Base-by-base conservation (phyloP, 2,329 filamentous ascomycete genomes). In the Trichoderma brevicompactum region DNA sequence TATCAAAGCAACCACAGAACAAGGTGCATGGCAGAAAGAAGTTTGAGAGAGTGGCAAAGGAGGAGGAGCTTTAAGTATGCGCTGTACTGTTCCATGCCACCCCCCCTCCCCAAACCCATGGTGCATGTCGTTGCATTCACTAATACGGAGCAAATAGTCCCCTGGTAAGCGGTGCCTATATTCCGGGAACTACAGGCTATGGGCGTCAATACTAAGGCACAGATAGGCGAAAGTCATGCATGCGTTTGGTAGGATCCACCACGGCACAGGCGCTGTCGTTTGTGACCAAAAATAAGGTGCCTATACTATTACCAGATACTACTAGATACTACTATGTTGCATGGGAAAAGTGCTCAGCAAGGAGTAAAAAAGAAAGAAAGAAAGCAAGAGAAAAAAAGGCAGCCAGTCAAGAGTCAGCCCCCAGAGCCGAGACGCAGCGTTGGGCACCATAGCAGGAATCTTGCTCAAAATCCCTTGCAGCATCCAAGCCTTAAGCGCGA, bases 191-290 rank as follows among this genome's bases (percentile, higher is more conserved):
- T 2, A 28, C 23, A 28, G 23, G 23, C 23, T 5, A 28, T 28
- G 23, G 23, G 23, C 23, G 23, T 28, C 23, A 28, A 28, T 28
- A 28, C 23, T 28, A 19, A 17, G n/a, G 19, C n/a, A 48, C 5
- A 5, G 44, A 48, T 23, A 34, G 28, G 40, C 52, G 34, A 28
- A 38, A 10, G 7, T 13, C 36, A 41, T 41, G 52, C 52, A 49
- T 38, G 36, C 34, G 44, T 44, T 15, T 40, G 36, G 36, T 17
- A 49, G 17, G 59, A 44, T 62, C 48, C 59, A 58, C 54, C n/a
- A 23, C 41, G 41, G 54, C 38, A n/a, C 58, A 62, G 40, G 58
- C 58, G 58, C 58, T 17, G n/a, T 49, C 56, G 48, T 19, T 40
- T 50, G 34, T 50, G 46, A 43, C 44, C 15, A 34, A 17, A 38